phyloP scores from a whole-genome alignment of 2,329 filamentous ascomycete species.

The Colletotrichum musicola region DNA sequence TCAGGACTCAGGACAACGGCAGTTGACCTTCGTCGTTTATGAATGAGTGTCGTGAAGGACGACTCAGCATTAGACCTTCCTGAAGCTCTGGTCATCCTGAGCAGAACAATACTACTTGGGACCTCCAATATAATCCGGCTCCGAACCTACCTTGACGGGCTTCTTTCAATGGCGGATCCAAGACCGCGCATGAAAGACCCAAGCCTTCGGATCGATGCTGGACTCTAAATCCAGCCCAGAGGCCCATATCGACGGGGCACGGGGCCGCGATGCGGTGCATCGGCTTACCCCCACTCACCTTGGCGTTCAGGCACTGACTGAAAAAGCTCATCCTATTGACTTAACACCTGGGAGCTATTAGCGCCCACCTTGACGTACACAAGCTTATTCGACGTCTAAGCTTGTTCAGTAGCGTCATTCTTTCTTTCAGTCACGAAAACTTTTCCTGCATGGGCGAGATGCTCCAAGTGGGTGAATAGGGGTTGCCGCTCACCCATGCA shows the following conservation, averaged over 20 bases:
- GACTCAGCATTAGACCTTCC: too few species aligned
- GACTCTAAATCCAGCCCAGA: background rate
- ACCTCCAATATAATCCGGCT: too few species aligned
- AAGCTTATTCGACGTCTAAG: conserved; percentile 18
- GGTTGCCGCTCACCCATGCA: background rate
- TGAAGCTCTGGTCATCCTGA: too few species aligned
- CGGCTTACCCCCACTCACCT: conserved; percentile 1
- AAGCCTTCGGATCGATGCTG: background rate
- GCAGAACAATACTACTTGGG: too few species aligned
- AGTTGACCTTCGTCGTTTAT: too few species aligned
- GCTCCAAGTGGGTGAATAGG: background rate
- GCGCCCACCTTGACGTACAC: conserved; percentile 4
- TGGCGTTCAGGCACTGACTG: conserved; percentile 6
- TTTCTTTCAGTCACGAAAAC: too few species aligned
- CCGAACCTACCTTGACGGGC: too few species aligned
- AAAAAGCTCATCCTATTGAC: background rate
- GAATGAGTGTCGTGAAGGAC: too few species aligned
- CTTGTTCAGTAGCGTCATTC: conserved; percentile 2
- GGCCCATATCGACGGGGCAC: background rate
- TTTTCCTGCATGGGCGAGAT: background rate
- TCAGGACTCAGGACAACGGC: background rate
- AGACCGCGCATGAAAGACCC: conserved; percentile 5
- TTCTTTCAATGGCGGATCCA: background rate
- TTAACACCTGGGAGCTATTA: background rate
- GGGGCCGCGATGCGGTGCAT: conserved; percentile 11